Evolutionary conservation across 2,329 filamentous ascomycete genomes (phyloP).

Genomic region (Dactylellina drechsleri): DNA sequence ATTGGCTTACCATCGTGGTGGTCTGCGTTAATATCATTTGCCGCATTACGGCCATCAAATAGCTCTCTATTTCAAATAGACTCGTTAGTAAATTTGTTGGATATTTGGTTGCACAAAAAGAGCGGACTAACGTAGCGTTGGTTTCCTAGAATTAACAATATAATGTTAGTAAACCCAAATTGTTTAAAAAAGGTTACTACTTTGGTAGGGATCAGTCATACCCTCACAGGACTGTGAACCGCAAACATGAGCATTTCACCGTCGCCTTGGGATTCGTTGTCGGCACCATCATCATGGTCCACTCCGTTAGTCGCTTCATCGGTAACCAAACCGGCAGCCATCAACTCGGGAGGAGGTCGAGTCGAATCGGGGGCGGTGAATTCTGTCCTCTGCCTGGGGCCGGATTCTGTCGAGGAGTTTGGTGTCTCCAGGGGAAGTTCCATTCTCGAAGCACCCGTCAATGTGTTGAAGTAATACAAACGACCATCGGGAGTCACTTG

Average conservation of each 20-base stretch:
- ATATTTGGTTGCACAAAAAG: constrained; percentile 23
- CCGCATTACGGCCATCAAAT: constrained; percentile 34
- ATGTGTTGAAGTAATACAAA: constrained; percentile 97
- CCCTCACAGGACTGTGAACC: constrained; percentile 56
- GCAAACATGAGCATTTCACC: constrained; percentile 58
- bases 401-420: constrained; percentile 79
- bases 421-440: constrained; percentile 94
- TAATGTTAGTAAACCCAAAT: constrained; percentile 70
- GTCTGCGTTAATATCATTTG: constrained; percentile 42
- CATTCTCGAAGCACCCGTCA: constrained; percentile 93
- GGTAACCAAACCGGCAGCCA: constrained; percentile 80
- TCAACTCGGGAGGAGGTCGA: constrained; percentile 86
- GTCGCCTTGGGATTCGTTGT: constrained; percentile 73
- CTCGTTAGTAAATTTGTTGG: constrained; percentile 21
- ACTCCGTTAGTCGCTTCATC: constrained; percentile 67
- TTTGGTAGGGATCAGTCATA: constrained; percentile 61
- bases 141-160: constrained; percentile 25
- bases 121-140: constrained; percentile 29
- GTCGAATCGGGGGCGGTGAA: constrained; percentile 89
- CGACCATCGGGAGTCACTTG: constrained; percentile 93
- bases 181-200: constrained; percentile 74
- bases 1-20: constrained; percentile 40
- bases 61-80: constrained; percentile 38
- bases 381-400: constrained; percentile 87
- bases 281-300: constrained; percentile 81